Percentiles rank a stretch among this genome's conserved stretches.
Conservation (phyloP, 192 early-diverging fungal species). For the Coemansia sp. region DNA sequence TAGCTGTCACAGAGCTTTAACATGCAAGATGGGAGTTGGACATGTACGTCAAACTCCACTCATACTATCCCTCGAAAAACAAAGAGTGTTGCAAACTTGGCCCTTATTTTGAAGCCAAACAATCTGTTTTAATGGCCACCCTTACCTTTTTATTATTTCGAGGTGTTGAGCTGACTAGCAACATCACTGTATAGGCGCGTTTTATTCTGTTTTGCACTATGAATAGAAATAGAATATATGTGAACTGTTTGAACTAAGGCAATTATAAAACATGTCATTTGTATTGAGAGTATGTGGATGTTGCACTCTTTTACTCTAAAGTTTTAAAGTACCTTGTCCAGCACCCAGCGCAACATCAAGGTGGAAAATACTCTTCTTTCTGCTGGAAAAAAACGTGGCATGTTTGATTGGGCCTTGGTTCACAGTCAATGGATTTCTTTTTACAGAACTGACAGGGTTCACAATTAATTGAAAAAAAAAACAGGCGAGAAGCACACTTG, state of each 20-base stretch:
- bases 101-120: background rate
- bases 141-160: background rate
- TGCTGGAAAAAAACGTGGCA: background rate
- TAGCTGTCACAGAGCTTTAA: too few species aligned
- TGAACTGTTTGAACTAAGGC: background rate
- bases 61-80: too few species aligned
- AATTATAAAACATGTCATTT: background rate
- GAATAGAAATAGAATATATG: background rate
- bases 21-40: too few species aligned
- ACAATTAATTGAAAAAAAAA: too few species aligned
- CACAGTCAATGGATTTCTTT: background rate
- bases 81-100: too few species aligned
- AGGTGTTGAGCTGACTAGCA: background rate
- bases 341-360: background rate
- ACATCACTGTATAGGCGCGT: background rate
- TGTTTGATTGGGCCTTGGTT: background rate
- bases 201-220: background rate
- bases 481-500: too few species aligned
- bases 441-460: background rate
- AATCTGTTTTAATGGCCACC: background rate
- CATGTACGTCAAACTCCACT: too few species aligned
- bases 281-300: too few species aligned
- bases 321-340: background rate
- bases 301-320: too few species aligned
- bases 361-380: background rate